A percentile compares a stretch with the other conserved stretches of the same genome.
phyloP scores from a whole-genome alignment of 495 filamentous ascomycete genomes.

The Aspergillus coremiiformis region DNA sequence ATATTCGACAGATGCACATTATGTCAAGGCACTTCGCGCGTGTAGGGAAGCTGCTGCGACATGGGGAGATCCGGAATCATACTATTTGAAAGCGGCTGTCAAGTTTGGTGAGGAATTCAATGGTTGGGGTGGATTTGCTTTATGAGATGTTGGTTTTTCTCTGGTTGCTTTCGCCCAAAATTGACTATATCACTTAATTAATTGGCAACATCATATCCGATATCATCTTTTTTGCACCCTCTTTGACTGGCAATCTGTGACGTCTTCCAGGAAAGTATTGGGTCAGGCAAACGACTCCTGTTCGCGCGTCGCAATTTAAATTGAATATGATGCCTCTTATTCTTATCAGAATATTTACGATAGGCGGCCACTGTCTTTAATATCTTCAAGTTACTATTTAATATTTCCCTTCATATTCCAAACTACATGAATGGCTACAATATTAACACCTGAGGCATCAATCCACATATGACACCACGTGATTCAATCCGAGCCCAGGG shows the following conservation, averaged over 20 bases:
- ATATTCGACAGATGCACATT: conserved; percentile 67
- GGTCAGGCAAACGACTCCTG: background rate
- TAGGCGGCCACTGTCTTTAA: no score
- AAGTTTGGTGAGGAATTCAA: conserved; percentile 72
- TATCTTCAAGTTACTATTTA: no score
- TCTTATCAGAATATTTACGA: no score
- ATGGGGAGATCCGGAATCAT: conserved; percentile 75
- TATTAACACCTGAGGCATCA: conserved; percentile 11
- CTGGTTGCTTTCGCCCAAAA: background rate
- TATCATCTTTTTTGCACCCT: background rate
- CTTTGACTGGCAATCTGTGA: background rate
- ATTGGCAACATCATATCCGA: background rate
- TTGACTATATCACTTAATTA: background rate
- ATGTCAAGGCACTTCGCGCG: conserved; percentile 70
- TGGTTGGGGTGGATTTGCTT: conserved; percentile 61
- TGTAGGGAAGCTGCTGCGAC: conserved; percentile 67
- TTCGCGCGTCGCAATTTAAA: background rate
- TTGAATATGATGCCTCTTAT: no score
- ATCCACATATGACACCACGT: background rate
- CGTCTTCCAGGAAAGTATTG: background rate
- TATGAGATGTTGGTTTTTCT: background rate
- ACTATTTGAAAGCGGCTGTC: conserved; percentile 71
- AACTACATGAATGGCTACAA: no score
- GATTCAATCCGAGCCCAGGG: background rate
- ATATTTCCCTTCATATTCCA: no score